phyloP scores from a whole-genome alignment of 2,329 filamentous ascomycete species.

The Rutstroemia sp. region DNA sequence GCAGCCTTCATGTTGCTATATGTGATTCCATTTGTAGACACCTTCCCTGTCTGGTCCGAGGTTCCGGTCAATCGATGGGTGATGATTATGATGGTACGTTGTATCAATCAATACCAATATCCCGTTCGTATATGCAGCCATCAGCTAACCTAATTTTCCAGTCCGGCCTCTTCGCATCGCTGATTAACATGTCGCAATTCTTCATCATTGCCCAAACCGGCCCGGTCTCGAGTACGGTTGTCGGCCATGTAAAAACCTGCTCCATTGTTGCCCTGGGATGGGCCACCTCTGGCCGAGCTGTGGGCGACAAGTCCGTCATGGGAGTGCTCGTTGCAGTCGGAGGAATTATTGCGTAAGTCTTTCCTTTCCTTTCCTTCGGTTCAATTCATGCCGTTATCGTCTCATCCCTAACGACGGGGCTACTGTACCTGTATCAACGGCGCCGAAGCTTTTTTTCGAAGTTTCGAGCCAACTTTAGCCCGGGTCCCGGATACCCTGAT shows the following conservation, averaged over 20 bases:
- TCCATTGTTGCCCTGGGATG: conserved; percentile 58
- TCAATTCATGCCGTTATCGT: not conserved
- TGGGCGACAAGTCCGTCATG: conserved; percentile 46
- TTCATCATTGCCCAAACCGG: conserved; percentile 56
- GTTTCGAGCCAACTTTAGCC: not conserved
- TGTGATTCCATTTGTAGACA: conserved; percentile 58
- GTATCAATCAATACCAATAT: not conserved
- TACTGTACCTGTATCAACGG: not conserved
- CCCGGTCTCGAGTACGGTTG: conserved; percentile 57
- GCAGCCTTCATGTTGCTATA: conserved; percentile 57
- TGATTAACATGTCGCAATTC: conserved; percentile 59
- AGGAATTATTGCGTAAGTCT: conserved; percentile 50
- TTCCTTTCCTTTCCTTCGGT: not conserved
- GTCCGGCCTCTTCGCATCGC: conserved; percentile 55
- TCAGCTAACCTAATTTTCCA: conserved; percentile 29
- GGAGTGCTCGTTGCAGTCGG: conserved; percentile 49
- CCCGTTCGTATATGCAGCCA: not conserved
- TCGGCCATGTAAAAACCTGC: conserved; percentile 59
- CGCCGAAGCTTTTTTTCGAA: not conserved
- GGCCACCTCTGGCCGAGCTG: conserved; percentile 46
- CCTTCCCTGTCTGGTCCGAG: conserved; percentile 48
- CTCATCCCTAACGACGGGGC: not conserved
- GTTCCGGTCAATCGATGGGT: conserved; percentile 46
- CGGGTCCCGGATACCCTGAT: not conserved
- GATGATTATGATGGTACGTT: conserved; percentile 50